Base-by-base conservation (phyloP, 1,284 basidiomycete genomes). In the Ustilago tritici region DNA sequence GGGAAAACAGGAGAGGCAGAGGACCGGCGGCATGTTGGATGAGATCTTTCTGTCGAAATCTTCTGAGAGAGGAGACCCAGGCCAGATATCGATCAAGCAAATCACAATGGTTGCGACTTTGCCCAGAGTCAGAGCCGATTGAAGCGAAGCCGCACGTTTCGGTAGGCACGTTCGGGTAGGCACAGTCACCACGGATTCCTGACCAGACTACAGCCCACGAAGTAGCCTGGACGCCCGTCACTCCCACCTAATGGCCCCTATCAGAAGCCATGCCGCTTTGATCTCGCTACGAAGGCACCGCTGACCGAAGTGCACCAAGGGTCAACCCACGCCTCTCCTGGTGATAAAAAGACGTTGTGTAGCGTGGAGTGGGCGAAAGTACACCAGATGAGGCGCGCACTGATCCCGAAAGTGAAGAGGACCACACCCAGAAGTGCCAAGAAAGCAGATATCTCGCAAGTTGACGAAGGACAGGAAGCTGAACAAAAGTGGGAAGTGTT, bases 21-120 rank as follows among this genome's bases (percentile, higher is more conserved):
- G 8, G 53, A 28, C 43, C 56, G 64, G 57, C 64, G 50, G 64
- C 7, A 59, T 46, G 23, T 47, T 56, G 15, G 40, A 28, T 23
- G 23, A 57, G n/a, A 54, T 43, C 32, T 65, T 54, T 38, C 34
- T 56, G 19, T 19, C 35, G 38, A 50, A 59, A 59, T 15, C 57
- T 63, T 56, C 61, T 50, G 14, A 50, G n/a, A 52, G 36, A 23
- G 52, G 8, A 56, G 61, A 55, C 54, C 53, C 52, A 55, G 61
- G 8, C 38, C 8, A 10, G 35, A 38, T 12, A 52, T 53, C 52
- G 15, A 7, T n/a, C 38, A 46, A 34, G 56, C 56, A 36, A n/a
- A 32, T 28, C 23, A 28, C 23, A 28, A 28, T 46, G 11, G n/a
- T n/a, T 46, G 43, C 43, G 19, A 46, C n/a, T 3, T 19, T 46